A percentile compares a stretch with the other conserved stretches of the same genome.
phyloP scores from a whole-genome alignment of 2,329 filamentous ascomycete genomes.

The Tympanopsis confertula region DNA sequence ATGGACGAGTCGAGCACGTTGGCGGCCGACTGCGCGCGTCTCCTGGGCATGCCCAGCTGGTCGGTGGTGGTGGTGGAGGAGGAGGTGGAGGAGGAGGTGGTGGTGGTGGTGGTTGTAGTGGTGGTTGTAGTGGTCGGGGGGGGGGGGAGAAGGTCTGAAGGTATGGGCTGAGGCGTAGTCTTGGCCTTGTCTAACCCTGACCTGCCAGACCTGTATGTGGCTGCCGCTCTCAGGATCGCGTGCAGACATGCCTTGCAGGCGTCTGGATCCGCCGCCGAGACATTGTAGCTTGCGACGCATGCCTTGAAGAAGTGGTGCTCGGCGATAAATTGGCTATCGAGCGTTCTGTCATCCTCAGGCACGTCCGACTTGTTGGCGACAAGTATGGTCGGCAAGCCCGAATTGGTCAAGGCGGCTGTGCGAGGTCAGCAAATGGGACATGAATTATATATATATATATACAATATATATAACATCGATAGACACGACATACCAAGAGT shows the following conservation, averaged over 20 bases:
- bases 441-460: not conserved
- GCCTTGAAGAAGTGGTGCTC: slow-evolving; percentile 53
- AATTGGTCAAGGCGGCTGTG: no score
- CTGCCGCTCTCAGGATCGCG: slow-evolving; percentile 62
- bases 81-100: not conserved
- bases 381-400: slow-evolving; percentile 67
- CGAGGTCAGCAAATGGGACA: slow-evolving; percentile 2
- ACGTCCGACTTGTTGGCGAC: slow-evolving; percentile 86
- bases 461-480: slow-evolving; percentile 3
- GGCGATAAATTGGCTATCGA: slow-evolving; percentile 56
- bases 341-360: slow-evolving; percentile 55
- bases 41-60: not conserved
- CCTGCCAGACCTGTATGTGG: slow-evolving; percentile 59
- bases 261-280: no score
- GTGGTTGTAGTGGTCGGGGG: not conserved
- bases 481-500: slow-evolving; percentile 2
- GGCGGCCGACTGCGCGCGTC: not conserved
- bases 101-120: not conserved
- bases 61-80: not conserved
- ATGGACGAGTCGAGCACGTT: no score
- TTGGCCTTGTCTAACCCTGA: no score
- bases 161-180: no score
- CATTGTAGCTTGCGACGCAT: slow-evolving; percentile 60
- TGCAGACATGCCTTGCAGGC: no score
- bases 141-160: no score